These are phyloP conservation scores for Penicillium sp. DNA, from an alignment of 2,329 filamentous ascomycete species.

Conservation along the genomic window DNA sequence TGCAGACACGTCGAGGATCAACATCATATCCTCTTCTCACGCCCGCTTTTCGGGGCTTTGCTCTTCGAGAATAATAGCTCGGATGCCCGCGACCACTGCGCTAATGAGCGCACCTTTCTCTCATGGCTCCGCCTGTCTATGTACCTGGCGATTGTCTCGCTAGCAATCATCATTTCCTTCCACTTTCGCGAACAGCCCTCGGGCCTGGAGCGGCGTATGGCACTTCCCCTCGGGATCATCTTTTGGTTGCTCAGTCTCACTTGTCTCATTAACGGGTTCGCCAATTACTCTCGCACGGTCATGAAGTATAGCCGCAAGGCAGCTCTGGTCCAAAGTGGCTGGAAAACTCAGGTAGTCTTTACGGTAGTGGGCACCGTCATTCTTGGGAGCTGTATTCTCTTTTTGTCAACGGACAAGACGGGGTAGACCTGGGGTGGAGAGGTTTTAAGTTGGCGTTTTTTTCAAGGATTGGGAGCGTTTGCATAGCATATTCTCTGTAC, in stretches of 20 bases:
- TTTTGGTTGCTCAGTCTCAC: constrained; percentile 83
- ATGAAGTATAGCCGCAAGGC: constrained; percentile 77
- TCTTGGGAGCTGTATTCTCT: constrained; percentile 50
- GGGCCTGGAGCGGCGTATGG: constrained; percentile 72
- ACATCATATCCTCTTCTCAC: constrained; percentile 54
- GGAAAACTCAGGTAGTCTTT: constrained; percentile 84
- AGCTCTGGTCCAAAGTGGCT: constrained; percentile 89
- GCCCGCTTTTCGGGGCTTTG: constrained; percentile 61
- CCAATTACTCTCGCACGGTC: constrained; percentile 84
- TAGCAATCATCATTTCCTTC: constrained; percentile 92
- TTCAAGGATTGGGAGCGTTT: neutral
- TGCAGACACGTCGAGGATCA: constrained; percentile 35
- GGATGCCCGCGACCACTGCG: constrained; percentile 69
- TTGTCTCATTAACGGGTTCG: constrained; percentile 77
- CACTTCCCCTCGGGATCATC: constrained; percentile 79
- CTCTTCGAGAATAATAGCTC: constrained; percentile 70
- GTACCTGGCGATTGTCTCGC: constrained; percentile 86
- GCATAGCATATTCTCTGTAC: constrained; percentile 1
- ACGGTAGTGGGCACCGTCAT: constrained; percentile 49
- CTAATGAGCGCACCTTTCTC: constrained; percentile 75
- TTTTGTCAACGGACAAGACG: constrained; percentile 42
- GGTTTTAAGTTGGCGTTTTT: neutral
- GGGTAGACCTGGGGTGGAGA: constrained; percentile 18
- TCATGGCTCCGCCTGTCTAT: constrained; percentile 88
- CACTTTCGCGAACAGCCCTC: constrained; percentile 79